Evolutionary conservation across 768 basidiomycete species (phyloP).

Genomic region (Leccinum ochraceum): DNA sequence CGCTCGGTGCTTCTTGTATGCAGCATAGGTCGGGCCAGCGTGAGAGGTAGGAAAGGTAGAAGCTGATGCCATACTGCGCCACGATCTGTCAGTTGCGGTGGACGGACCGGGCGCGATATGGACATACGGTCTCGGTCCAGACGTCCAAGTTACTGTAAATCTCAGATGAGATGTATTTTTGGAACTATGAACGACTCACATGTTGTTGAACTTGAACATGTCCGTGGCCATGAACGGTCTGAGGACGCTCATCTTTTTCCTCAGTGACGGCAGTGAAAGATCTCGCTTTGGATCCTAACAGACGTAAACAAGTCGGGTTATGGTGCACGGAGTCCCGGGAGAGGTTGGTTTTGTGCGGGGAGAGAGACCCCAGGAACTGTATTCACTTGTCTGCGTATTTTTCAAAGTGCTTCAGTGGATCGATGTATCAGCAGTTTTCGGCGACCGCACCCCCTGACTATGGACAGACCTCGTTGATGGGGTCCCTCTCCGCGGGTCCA

Average conservation of each 20-base stretch:
- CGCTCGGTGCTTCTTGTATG: slow-evolving; percentile 77
- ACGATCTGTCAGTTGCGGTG: slow-evolving; percentile 4
- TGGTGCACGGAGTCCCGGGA: slow-evolving; percentile 31
- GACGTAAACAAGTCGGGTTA: slow-evolving; percentile 21
- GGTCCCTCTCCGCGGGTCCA: slow-evolving; percentile 34
- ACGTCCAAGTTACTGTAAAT: slow-evolving; percentile 81
- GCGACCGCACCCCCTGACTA: slow-evolving; percentile 35
- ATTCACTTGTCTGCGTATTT: slow-evolving; percentile 25
- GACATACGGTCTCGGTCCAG: slow-evolving; percentile 93
- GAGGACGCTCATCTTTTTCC: slow-evolving; percentile 74
- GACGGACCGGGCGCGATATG: background rate
- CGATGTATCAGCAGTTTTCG: slow-evolving; percentile 39
- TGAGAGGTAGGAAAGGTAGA: slow-evolving; percentile 87
- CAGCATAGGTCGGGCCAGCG: slow-evolving; percentile 93
- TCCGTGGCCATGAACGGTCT: slow-evolving; percentile 88
- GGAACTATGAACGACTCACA: slow-evolving; percentile 48
- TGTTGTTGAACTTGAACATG: slow-evolving; percentile 90
- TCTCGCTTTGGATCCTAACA: slow-evolving; percentile 31
- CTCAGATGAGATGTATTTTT: slow-evolving; percentile 6
- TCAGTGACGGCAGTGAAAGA: background rate
- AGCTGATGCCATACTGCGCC: slow-evolving; percentile 77
- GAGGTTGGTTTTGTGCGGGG: background rate
- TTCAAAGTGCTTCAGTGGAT: slow-evolving; percentile 21
- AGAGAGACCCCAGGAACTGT: slow-evolving; percentile 33
- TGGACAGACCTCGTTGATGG: slow-evolving; percentile 34